Base-by-base conservation (phyloP, 139 green algal species). In the Closterium sp. region DNA sequence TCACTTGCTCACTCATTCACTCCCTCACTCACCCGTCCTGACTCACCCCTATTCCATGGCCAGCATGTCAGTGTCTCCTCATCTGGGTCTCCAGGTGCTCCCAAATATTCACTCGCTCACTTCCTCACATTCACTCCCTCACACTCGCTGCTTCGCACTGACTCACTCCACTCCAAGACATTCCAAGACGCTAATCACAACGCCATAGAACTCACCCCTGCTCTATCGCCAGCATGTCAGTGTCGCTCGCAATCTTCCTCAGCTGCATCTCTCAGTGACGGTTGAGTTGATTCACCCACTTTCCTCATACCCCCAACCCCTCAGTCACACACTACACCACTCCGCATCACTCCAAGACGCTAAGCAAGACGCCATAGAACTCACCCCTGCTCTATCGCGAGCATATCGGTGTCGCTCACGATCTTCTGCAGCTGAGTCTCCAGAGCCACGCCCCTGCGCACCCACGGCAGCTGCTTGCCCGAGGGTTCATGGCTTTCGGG, bases 131-230 rank as follows among this genome's bases (percentile, higher is more conserved):
- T n/a, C 0, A 87, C 73, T 86, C 27, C 3, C 73, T n/a, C n/a
- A n/a, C n/a, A n/a, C n/a, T n/a, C 27, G 27, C 27, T 9, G 7
- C 13, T 86, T 86, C 73, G 5, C 42, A 62, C 42, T n/a, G n/a
- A n/a, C n/a, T n/a, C n/a, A n/a, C n/a, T n/a, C n/a, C n/a, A n/a
- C n/a, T n/a, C n/a, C n/a, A n/a, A n/a, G n/a, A n/a, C n/a, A n/a
- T n/a, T n/a, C n/a, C n/a, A n/a, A n/a, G n/a, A n/a, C n/a, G n/a
- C n/a, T n/a, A n/a, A n/a, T n/a, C n/a, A n/a, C n/a, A n/a, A n/a
- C n/a, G n/a, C n/a, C n/a, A n/a, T n/a, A n/a, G n/a, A n/a, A n/a
- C 85, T 87, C 85, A 87, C 85, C 85, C 85, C 28, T 87, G 42
- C 7, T 62, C 42, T 13, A 62, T 62, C 42, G 42, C 42, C 42